Percentiles rank a stretch among this genome's conserved stretches.
These are phyloP conservation scores for Avena insularis DNA, from an alignment of 176 grass and related monocot species.

Conservation along the genomic window DNA sequence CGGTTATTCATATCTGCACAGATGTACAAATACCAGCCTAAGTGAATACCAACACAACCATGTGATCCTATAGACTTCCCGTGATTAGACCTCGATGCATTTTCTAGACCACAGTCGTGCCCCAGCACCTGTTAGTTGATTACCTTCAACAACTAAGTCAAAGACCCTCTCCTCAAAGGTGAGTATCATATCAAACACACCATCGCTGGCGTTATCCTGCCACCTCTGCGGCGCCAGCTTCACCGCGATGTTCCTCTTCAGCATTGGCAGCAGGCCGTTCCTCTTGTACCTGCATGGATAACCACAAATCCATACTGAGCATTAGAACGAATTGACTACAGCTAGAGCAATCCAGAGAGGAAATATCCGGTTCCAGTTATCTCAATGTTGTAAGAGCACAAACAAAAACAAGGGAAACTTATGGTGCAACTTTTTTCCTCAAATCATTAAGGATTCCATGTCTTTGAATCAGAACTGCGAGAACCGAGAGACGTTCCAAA, in stretches of 20 bases:
- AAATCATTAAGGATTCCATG: neutral
- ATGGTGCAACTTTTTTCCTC: neutral
- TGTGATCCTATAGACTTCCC: neutral
- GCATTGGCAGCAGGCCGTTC: conserved; percentile 94
- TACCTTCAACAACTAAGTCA: conserved; percentile 87
- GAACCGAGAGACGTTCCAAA: neutral
- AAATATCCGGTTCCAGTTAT: neutral
- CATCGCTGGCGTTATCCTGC: conserved; percentile 80
- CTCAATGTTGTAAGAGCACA: neutral
- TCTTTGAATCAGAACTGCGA: neutral
- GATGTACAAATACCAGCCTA: neutral
- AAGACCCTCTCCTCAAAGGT: conserved; percentile 97
- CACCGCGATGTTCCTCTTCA: conserved; percentile 85
- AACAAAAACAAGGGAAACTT: neutral
- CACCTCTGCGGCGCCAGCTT: conserved; percentile 88
- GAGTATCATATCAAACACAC: conserved; percentile 82
- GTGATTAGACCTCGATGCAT: neutral
- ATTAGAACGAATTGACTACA: neutral
- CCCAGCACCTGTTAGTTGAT: neutral
- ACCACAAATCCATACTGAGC: conserved; percentile 1
- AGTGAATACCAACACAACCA: conserved; percentile 4
- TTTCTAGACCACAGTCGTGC: neutral
- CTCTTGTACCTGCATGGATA: conserved; percentile 81
- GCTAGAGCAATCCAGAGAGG: neutral
- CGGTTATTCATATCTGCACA: conserved; percentile 91